Conservation (phyloP, 2,329 filamentous ascomycete genomes). For the Metarhizium brunneum region DNA sequence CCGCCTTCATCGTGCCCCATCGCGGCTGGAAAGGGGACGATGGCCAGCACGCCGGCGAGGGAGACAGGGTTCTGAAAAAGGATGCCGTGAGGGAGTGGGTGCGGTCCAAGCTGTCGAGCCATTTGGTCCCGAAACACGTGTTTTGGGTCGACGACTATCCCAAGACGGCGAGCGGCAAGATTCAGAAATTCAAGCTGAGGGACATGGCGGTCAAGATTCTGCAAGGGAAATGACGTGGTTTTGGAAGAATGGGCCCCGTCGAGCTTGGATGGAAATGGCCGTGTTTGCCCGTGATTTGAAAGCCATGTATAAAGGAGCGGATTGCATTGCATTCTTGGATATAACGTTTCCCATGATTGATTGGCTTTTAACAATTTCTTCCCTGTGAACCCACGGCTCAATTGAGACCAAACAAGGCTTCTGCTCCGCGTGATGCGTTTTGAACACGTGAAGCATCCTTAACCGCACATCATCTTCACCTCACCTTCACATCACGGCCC, state of each 20-base stretch:
- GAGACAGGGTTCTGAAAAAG: conserved; percentile 32
- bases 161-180: conserved; percentile 94
- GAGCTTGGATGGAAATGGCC: too few species aligned
- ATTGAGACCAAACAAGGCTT: too few species aligned
- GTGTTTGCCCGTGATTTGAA: background rate
- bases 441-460: too few species aligned
- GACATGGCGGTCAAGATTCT: conserved; percentile 45
- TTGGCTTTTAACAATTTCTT: too few species aligned
- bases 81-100: conserved; percentile 67
- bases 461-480: background rate
- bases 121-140: conserved; percentile 82
- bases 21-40: conserved; percentile 16
- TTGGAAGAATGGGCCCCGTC: too few species aligned
- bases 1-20: conserved; percentile 64
- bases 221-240: background rate
- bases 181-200: conserved; percentile 84
- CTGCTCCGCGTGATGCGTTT: too few species aligned
- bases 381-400: too few species aligned
- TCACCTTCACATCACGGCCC: background rate
- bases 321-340: background rate
- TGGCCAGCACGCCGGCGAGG: conserved; percentile 12
- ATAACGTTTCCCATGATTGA: too few species aligned
- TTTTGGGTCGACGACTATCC: conserved; percentile 82
- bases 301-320: too few species aligned
- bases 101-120: conserved; percentile 52